These are phyloP conservation scores for Vitis hybrid DNA, from an alignment of 177 flowering plant genomes.

Conservation along the genomic window DNA sequence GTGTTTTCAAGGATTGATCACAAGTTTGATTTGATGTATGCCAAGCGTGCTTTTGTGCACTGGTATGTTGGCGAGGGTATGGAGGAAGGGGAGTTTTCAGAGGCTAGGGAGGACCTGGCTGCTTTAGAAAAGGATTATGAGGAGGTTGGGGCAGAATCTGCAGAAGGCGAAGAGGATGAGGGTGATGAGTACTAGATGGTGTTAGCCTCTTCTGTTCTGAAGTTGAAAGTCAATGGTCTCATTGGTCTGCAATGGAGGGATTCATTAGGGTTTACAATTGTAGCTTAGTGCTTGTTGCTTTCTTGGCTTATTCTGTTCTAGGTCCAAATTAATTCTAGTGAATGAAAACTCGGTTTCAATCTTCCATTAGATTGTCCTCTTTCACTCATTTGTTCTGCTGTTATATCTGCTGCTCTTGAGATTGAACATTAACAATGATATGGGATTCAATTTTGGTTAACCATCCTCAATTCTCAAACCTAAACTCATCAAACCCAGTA, in stretches of 20 bases:
- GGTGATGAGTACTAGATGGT: conserved; percentile 41
- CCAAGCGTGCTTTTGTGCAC: conserved; percentile 59
- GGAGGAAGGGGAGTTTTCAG: conserved; percentile 71
- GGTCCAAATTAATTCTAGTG: too few species aligned
- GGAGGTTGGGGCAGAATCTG: conserved; percentile 61
- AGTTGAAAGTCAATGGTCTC: conserved; percentile 30
- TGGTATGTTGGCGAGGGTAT: conserved; percentile 74
- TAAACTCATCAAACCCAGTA: too few species aligned
- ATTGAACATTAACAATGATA: too few species aligned
- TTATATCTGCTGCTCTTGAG: too few species aligned
- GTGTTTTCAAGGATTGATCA: conserved; percentile 53
- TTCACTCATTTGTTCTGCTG: too few species aligned
- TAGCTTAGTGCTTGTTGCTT: neutral
- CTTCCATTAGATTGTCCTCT: too few species aligned
- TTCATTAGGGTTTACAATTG: neutral
- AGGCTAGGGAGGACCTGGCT: conserved; percentile 62
- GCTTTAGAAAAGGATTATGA: conserved; percentile 59
- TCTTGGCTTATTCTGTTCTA: neutral
- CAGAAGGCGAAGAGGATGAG: conserved; percentile 57
- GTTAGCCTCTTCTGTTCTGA: neutral
- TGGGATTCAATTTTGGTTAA: neutral
- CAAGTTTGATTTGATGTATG: conserved; percentile 56
- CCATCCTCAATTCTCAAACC: too few species aligned
- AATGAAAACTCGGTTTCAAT: too few species aligned
- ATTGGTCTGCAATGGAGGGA: conserved; percentile 17